Evolutionary conservation across 208 protist genomes (phyloP).

Genomic region (Trypanosoma melophagium): DNA sequence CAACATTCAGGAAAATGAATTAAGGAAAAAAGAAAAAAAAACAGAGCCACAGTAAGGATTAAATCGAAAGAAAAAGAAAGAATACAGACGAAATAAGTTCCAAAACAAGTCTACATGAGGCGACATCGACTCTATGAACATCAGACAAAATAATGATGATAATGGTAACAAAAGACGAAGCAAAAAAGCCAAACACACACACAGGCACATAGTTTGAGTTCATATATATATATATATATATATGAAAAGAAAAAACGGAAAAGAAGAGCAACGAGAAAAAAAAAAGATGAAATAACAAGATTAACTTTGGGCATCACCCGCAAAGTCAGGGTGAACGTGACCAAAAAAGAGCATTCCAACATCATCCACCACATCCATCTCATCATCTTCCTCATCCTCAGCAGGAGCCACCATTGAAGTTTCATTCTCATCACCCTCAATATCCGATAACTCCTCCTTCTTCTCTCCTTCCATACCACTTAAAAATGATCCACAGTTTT

Average conservation of each 20-base stretch:
- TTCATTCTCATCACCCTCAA: constrained; percentile 11
- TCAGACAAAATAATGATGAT: too few relatives aligned
- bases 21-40: too few relatives aligned
- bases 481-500: too few relatives aligned
- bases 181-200: too few relatives aligned
- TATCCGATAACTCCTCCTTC: not conserved
- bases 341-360: constrained; percentile 63
- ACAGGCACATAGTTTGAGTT: not conserved
- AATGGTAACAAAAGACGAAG: too few relatives aligned
- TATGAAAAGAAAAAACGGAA: not conserved
- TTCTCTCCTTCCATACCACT: too few relatives aligned
- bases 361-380: constrained; percentile 67
- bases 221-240: constrained; percentile 17
- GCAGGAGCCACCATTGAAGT: not conserved
- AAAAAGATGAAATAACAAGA: constrained; percentile 19
- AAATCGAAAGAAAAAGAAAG: too few relatives aligned
- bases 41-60: too few relatives aligned
- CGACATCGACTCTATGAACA: too few relatives aligned
- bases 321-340: constrained; percentile 45
- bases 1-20: too few relatives aligned
- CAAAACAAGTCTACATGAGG: too few relatives aligned
- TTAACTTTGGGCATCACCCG: constrained; percentile 20
- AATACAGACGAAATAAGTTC: too few relatives aligned
- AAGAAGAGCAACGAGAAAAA: not conserved
- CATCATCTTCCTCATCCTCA: constrained; percentile 22